Evolutionary conservation across 768 basidiomycete genomes (phyloP), one percentile per base, ranked within the genome.

Genomic region (Amanita thiersii): DNA sequence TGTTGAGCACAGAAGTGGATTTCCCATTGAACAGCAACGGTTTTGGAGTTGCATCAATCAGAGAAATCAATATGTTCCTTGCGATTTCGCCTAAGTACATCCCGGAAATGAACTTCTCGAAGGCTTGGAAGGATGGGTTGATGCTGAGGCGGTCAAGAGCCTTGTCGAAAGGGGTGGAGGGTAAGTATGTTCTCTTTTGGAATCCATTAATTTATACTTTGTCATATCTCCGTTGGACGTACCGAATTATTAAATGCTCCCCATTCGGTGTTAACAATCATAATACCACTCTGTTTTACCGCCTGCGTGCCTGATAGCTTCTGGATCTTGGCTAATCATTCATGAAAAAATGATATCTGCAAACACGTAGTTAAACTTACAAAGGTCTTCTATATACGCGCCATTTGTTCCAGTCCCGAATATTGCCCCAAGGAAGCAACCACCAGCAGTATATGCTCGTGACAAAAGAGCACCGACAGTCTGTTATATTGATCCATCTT

Each of bases 401-500:
- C 96, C 96, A 56, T 99, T 99, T 4, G 96, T 98, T 12, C 96
- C 96, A 0, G 96, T 99, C 18, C 96, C 96, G 57, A 98, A 98
- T 53, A 98, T 98, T 41, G 84, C 84, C 35, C 84, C 86, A 24
- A 93, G 75, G 11, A 91, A 67, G 53, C 89, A 94, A 4, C 86
- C 86, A 14, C 96, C 96, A 3, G 80, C 76, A n/a, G 86, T 86
- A 57, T 99, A 99, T 6, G 92, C 86, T 34, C 90, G 77, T 8
- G 93, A 93, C 20, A 99, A 69, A 33, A 97, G 73, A 4, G 96
- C 88, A 21, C 96, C 96, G 17, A 97, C 94, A 15, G 96, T 99
- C 92, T 96, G 47, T 30, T 18, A 38, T 44, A 15, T 19, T 18
- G 23, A 34, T 19, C 4, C 17, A 10, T 20, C 5, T 9, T 17